These are phyloP conservation scores for Stylosanthes scabra DNA, from an alignment of 331 rosid genomes.

Conservation along the genomic window DNA sequence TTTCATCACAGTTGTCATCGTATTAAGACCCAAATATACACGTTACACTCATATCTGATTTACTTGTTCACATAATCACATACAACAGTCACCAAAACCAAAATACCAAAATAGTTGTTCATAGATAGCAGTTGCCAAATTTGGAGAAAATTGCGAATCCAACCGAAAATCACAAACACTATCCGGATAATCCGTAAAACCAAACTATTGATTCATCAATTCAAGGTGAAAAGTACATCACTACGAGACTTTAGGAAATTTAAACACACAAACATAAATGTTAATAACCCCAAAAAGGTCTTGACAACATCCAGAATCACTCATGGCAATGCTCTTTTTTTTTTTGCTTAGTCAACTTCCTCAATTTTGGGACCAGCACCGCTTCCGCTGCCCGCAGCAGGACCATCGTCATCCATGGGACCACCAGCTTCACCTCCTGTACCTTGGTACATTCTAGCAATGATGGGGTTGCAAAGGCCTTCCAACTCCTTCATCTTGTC, in stretches of 20 bases:
- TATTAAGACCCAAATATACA: too few species aligned
- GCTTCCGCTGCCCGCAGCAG: constrained; percentile 49
- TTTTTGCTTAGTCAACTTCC: constrained; percentile 63
- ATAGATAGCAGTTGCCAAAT: too few species aligned
- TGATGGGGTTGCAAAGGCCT: constrained; percentile 71
- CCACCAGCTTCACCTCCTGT: constrained; percentile 61
- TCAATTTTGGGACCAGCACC: constrained; percentile 85
- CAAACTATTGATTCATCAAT: background rate
- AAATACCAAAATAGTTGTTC: too few species aligned
- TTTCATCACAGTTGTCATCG: too few species aligned
- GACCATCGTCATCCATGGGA: constrained; percentile 68
- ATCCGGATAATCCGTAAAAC: background rate
- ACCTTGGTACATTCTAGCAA: constrained; percentile 77
- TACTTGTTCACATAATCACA: too few species aligned
- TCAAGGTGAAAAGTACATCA: background rate
- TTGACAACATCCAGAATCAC: background rate
- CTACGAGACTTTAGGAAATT: background rate
- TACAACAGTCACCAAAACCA: too few species aligned
- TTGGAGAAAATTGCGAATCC: too few species aligned
- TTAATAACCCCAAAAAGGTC: background rate
- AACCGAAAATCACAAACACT: too few species aligned
- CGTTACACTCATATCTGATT: too few species aligned
- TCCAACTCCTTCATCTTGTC: constrained; percentile 82
- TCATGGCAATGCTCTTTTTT: too few species aligned
- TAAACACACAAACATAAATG: background rate